A percentile compares a stretch with the other conserved stretches of the same genome.
These are phyloP conservation scores for Talaromyces sp. DNA, from an alignment of 2,329 filamentous ascomycete species.

Conservation along the genomic window DNA sequence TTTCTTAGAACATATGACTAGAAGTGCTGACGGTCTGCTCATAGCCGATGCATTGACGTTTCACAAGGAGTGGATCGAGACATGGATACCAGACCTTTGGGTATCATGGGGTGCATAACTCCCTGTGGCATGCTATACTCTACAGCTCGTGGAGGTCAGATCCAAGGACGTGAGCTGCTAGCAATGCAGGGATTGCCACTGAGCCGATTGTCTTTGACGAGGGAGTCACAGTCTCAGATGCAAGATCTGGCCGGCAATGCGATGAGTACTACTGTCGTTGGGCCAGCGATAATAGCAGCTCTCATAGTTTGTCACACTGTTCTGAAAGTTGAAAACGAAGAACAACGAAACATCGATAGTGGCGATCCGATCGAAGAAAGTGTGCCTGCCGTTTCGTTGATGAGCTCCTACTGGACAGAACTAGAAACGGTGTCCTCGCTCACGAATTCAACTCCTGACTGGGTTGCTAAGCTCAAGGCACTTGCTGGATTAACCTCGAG, in stretches of 20 bases:
- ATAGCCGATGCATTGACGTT: slow-evolving; percentile 51
- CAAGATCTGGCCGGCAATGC: slow-evolving; percentile 73
- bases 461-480: slow-evolving; percentile 19
- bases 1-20: not conserved
- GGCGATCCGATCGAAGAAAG: slow-evolving; percentile 6
- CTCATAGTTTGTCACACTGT: slow-evolving; percentile 40
- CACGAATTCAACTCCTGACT: slow-evolving; percentile 1
- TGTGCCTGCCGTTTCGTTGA: slow-evolving; percentile 5
- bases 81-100: slow-evolving; percentile 44
- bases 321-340: not conserved
- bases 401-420: slow-evolving; percentile 14
- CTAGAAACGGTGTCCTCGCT: slow-evolving; percentile 15
- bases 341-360: slow-evolving; percentile 5
- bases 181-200: slow-evolving; percentile 64
- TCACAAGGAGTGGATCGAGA: slow-evolving; percentile 68
- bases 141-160: slow-evolving; percentile 54
- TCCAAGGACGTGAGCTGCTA: slow-evolving; percentile 61
- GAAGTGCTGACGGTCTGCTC: slow-evolving; percentile 5
- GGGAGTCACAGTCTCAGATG: slow-evolving; percentile 57
- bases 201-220: slow-evolving; percentile 57
- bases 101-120: slow-evolving; percentile 63
- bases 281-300: slow-evolving; percentile 55
- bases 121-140: slow-evolving; percentile 59
- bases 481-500: slow-evolving; percentile 34
- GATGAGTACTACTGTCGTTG: slow-evolving; percentile 70